Evolutionary conservation across 2,329 filamentous ascomycete genomes (phyloP).

Genomic region (Camillea tinctor): DNA sequence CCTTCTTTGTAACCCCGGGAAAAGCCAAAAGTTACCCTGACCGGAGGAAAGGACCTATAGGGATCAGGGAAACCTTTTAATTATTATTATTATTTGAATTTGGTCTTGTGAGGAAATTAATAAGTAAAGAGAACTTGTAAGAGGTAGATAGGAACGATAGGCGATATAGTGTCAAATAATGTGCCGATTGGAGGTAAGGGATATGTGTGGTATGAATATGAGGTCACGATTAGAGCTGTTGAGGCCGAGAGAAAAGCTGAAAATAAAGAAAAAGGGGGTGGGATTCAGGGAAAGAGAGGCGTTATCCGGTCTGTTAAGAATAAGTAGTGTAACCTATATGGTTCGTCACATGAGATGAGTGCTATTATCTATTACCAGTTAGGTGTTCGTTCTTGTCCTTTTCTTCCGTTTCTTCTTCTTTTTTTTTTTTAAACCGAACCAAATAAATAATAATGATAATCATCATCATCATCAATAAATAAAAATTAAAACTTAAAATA

Average conservation of each 20-base stretch:
- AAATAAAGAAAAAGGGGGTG: background rate
- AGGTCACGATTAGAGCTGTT: background rate
- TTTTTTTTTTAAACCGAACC: too few species aligned
- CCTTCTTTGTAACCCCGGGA: background rate
- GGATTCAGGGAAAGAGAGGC: too few species aligned
- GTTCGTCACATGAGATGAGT: background rate
- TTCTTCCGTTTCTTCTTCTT: too few species aligned
- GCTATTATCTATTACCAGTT: too few species aligned
- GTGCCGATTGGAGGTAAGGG: background rate
- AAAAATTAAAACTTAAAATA: too few species aligned
- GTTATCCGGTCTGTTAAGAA: too few species aligned
- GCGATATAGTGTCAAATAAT: background rate
- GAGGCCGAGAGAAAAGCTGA: too few species aligned
- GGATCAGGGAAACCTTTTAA: background rate
- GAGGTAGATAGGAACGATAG: background rate
- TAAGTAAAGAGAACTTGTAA: background rate
- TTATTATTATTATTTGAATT: too few species aligned
- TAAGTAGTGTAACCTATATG: too few species aligned
- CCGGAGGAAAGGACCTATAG: background rate
- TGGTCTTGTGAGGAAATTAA: background rate
- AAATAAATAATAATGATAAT: too few species aligned
- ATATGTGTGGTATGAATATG: background rate
- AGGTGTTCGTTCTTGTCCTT: too few species aligned
- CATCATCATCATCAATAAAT: too few species aligned
- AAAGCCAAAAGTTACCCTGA: background rate